Percentiles rank a stretch among this genome's conserved stretches.
Conservation (phyloP, 805 yeast genomes). For the Sugiyamaella lignohabitans region DNA sequence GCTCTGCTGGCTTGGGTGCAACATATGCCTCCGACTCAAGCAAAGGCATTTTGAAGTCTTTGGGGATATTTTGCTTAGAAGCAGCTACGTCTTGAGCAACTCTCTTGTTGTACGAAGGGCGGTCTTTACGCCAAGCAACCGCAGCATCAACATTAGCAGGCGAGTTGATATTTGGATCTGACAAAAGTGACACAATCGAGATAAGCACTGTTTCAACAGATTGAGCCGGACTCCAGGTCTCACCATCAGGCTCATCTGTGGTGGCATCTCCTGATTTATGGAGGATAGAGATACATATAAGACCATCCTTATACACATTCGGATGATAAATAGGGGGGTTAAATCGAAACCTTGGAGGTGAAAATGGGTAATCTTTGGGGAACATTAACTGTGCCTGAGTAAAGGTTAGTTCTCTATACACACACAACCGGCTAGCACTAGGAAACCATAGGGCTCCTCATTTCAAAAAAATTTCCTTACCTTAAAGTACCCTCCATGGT, state of each 20-base stretch:
- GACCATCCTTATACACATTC: slow-evolving; percentile 88
- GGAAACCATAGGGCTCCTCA: background rate
- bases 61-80: slow-evolving; percentile 80
- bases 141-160: slow-evolving; percentile 98
- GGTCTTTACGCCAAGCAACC: slow-evolving; percentile 77
- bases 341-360: slow-evolving; percentile 90
- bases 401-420: background rate
- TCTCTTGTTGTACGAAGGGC: slow-evolving; percentile 64
- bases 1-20: slow-evolving; percentile 31
- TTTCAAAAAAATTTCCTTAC: slow-evolving; percentile 16
- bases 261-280: slow-evolving; percentile 90
- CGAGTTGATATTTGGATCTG: slow-evolving; percentile 87
- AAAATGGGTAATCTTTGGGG: slow-evolving; percentile 84
- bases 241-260: slow-evolving; percentile 85
- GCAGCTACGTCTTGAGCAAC: slow-evolving; percentile 66
- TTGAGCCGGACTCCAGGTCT: slow-evolving; percentile 74
- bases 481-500: slow-evolving; percentile 90
- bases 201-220: slow-evolving; percentile 86
- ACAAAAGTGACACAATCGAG: slow-evolving; percentile 81
- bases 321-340: slow-evolving; percentile 94
- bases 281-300: slow-evolving; percentile 85
- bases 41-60: slow-evolving; percentile 75
- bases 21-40: slow-evolving; percentile 47
- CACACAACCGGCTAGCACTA: background rate
- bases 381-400: slow-evolving; percentile 86